Evolutionary conservation across 352 stramenopile genomes (phyloP).

Genomic region (Phytophthora brassicae): DNA sequence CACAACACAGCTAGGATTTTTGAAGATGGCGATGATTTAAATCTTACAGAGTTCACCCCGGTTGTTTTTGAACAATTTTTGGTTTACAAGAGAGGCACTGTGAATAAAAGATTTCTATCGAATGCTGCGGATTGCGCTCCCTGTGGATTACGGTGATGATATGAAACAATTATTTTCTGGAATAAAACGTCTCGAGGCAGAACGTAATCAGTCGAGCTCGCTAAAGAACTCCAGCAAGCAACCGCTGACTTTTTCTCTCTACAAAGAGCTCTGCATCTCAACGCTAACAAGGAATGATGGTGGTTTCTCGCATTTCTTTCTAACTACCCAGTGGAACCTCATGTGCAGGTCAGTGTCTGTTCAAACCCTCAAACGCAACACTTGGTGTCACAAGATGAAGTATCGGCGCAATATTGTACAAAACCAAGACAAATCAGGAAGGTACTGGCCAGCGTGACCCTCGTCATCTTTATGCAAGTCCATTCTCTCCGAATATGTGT

Average conservation of each 20-base stretch:
- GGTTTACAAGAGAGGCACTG: no score
- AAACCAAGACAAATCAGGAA: not conserved
- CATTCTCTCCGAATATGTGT: no score
- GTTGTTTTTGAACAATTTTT: no score
- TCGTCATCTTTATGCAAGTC: no score
- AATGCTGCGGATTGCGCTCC: not conserved
- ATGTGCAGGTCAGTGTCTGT: not conserved
- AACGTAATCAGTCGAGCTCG: not conserved
- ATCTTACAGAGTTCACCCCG: not conserved
- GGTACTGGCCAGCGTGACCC: not conserved
- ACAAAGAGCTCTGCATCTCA: not conserved
- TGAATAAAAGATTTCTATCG: no score
- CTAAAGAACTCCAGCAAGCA: constrained; percentile 4
- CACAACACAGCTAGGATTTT: constrained; percentile 4
- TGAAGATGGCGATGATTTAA: not conserved
- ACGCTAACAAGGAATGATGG: not conserved
- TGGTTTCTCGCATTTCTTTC: not conserved
- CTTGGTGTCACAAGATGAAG: not conserved
- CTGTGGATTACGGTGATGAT: constrained; percentile 12
- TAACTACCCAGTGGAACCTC: not conserved
- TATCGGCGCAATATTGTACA: not conserved
- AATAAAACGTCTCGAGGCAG: constrained; percentile 7
- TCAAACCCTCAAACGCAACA: not conserved
- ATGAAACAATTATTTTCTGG: constrained; percentile 28
- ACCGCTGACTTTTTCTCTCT: not conserved